Percentiles rank a stretch among this genome's conserved stretches.
phyloP scores from a whole-genome alignment of 2,329 filamentous ascomycete genomes.

The Xylariales sp. region DNA sequence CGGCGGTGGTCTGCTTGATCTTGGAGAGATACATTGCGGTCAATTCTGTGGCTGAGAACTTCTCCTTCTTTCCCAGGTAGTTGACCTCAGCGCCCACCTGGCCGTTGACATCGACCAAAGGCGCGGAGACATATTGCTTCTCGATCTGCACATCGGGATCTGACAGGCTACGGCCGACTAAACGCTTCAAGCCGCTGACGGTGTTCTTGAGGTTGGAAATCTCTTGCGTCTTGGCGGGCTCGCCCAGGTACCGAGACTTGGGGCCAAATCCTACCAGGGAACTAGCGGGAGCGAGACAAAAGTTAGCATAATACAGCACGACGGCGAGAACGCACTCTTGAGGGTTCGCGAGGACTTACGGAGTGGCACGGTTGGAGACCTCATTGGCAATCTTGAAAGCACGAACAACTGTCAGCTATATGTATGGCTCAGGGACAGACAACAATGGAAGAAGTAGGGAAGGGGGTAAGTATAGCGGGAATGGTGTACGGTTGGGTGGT shows the following conservation, averaged over 20 bases:
- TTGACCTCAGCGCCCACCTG: slow-evolving; percentile 91
- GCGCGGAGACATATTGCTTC: slow-evolving; percentile 83
- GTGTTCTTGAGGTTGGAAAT: slow-evolving; percentile 99
- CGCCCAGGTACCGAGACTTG: slow-evolving; percentile 90
- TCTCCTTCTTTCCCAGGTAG: slow-evolving; percentile 92
- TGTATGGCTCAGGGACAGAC: too few relatives aligned
- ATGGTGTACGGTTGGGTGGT: slow-evolving; percentile 1
- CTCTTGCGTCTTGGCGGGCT: slow-evolving; percentile 96
- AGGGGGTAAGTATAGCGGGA: too few relatives aligned
- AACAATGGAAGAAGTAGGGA: too few relatives aligned
- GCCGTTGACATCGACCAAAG: slow-evolving; percentile 85
- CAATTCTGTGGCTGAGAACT: slow-evolving; percentile 91
- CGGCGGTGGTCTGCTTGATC: slow-evolving; percentile 81
- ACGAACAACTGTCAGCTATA: too few relatives aligned
- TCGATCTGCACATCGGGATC: slow-evolving; percentile 93
- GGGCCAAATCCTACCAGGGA: slow-evolving; percentile 93
- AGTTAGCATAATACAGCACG: slow-evolving; percentile 15
- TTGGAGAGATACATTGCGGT: slow-evolving; percentile 94
- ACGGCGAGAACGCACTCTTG: too few relatives aligned
- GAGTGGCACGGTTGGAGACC: slow-evolving; percentile 95
- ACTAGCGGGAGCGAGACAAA: slow-evolving; percentile 39
- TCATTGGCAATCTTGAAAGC: slow-evolving; percentile 99
- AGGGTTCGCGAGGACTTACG: slow-evolving; percentile 59
- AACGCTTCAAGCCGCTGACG: slow-evolving; percentile 85
- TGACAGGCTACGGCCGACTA: slow-evolving; percentile 78